Evolutionary conservation across 129 eudicot species (phyloP), one percentile per base, ranked within the genome.

Genomic region (Daucus carota): DNA sequence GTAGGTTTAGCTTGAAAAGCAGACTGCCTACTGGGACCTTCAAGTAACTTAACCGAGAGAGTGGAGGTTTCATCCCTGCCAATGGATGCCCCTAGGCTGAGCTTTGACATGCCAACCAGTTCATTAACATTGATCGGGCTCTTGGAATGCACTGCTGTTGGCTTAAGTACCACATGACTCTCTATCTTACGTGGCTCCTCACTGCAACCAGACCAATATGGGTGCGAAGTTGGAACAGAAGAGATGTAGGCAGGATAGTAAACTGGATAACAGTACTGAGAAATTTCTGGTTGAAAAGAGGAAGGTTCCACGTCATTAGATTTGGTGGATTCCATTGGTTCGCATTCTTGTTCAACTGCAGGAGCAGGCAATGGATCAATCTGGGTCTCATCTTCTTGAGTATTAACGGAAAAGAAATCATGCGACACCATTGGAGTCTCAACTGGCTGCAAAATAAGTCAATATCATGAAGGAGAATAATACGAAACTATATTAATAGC

Each of bases 51-150:
- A 50, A 83, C 79, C 3, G 98, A 90, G 38, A 88, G 83, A 31
- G 85, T 52, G 38, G 85, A 76, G 14, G 81, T 80, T 32, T 81
- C 92, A 24, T 82, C 88, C 36, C 80, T 77, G 42, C 92, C 89
- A 29, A 76, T 77, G 14, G 97, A 87, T 60, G 87, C 98, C 3
- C 98, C 94, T 79, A 92, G 83, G 72, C 89, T 90, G 76, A 92
- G 80, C 60, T 86, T 92, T 12, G 98, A 90, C 93, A 92, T 88
- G 69, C 98, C 98, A 48, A 92, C 90, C 16, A 92, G 94, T 86
- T 90, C 98, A 31, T 92, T 92, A 6, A 92, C 98, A 29, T 92
- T 90, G 34, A 92, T 92, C 32, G 98, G 92, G 76, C 82, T 90
- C 81, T 89, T 92, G 4, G 98, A 90, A 72, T 90, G 98, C 20